A percentile compares a stretch with the other conserved stretches of the same genome.
phyloP scores from a whole-genome alignment of 192 early-diverging fungal genomes.

The Piromyces finnis region DNA sequence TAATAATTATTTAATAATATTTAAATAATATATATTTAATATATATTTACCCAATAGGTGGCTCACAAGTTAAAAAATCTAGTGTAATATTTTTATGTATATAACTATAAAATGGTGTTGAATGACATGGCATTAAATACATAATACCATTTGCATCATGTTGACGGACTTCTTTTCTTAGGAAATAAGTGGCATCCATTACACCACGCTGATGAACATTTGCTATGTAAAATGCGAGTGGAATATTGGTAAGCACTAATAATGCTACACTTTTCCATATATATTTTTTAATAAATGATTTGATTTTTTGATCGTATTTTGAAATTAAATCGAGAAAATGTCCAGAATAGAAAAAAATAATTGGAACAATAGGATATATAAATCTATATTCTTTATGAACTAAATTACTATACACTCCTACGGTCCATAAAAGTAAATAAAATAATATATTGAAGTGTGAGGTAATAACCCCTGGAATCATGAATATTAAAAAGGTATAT shows the following conservation, averaged over 20 bases:
- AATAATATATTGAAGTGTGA: background rate
- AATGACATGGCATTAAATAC: constrained; percentile 94
- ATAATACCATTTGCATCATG: constrained; percentile 18
- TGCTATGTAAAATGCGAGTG: constrained; percentile 49
- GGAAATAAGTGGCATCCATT: constrained; percentile 60
- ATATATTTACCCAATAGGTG: constrained; percentile 41
- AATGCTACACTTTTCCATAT: constrained; percentile 1
- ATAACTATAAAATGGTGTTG: constrained; percentile 81
- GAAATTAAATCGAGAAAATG: constrained; percentile 5
- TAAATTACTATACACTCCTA: constrained; percentile 51
- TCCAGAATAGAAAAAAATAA: constrained; percentile 26
- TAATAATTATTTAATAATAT: too few relatives aligned
- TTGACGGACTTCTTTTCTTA: constrained; percentile 25
- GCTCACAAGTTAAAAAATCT: constrained; percentile 78
- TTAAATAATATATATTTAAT: background rate
- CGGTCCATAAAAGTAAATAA: constrained; percentile 20
- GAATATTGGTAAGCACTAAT: constrained; percentile 45
- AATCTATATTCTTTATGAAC: constrained; percentile 93
- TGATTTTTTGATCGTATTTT: background rate
- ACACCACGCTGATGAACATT: constrained; percentile 84
- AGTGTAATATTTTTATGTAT: constrained; percentile 31
- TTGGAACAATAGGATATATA: constrained; percentile 68
- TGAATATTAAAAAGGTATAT: constrained; percentile 52
- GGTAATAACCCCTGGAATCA: constrained; percentile 7
- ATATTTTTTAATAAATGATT: background rate